phyloP scores from a whole-genome alignment of 306 rosid genomes.

The Dicorynia guianensis region DNA sequence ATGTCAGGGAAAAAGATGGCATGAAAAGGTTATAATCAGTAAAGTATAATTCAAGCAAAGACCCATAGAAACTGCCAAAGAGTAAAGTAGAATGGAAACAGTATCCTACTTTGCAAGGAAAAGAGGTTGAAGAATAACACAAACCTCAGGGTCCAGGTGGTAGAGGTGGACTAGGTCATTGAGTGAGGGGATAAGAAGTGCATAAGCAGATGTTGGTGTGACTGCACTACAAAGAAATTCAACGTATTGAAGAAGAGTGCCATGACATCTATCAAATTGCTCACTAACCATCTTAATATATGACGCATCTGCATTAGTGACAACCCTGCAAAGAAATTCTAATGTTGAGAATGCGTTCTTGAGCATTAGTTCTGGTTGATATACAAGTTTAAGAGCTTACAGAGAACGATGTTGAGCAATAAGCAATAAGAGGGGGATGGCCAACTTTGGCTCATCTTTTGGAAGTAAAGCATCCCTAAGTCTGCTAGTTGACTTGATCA shows the following conservation, averaged over 20 bases:
- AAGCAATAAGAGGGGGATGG: slow-evolving; percentile 86
- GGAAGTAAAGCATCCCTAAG: slow-evolving; percentile 88
- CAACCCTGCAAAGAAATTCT: slow-evolving; percentile 72
- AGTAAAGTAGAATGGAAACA: slow-evolving; percentile 21
- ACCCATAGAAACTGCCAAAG: not conserved
- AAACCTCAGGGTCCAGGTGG: slow-evolving; percentile 97
- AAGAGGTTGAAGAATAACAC: slow-evolving; percentile 33
- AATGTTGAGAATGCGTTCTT: slow-evolving; percentile 31
- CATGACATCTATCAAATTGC: slow-evolving; percentile 97
- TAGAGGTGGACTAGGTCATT: slow-evolving; percentile 82
- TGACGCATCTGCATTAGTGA: slow-evolving; percentile 85
- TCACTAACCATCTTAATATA: slow-evolving; percentile 97
- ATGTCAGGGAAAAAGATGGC: slow-evolving; percentile 25
- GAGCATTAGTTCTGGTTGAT: slow-evolving; percentile 10
- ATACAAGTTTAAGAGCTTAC: slow-evolving; percentile 59
- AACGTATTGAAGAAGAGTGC: slow-evolving; percentile 93
- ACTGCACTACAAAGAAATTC: slow-evolving; percentile 92
- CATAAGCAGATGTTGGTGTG: slow-evolving; percentile 79
- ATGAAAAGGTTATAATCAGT: slow-evolving; percentile 20
- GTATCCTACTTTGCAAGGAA: not conserved
- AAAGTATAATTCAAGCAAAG: not conserved
- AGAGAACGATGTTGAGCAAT: slow-evolving; percentile 96
- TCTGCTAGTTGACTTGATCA: slow-evolving; percentile 92
- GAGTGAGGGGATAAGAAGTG: slow-evolving; percentile 83
- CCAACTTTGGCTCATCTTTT: slow-evolving; percentile 90